Evolutionary conservation across 345 rosid genomes (phyloP).

Genomic region (Noccaea bulbosa): DNA sequence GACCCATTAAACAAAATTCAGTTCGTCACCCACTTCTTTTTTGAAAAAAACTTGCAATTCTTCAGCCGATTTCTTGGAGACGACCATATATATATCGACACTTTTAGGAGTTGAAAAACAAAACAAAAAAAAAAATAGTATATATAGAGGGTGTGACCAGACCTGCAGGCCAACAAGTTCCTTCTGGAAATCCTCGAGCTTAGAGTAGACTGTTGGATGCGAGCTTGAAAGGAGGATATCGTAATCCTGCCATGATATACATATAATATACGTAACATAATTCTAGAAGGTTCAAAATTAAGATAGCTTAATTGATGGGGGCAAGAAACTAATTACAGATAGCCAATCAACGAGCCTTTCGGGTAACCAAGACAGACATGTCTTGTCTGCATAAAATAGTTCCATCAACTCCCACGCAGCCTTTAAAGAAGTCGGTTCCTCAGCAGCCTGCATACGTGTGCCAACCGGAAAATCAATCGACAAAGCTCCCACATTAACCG

Average conservation of each 20-base stretch:
- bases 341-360: constrained; percentile 91
- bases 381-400: constrained; percentile 74
- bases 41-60: constrained; percentile 1
- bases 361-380: constrained; percentile 77
- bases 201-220: constrained; percentile 65
- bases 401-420: constrained; percentile 99
- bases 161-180: constrained; percentile 79
- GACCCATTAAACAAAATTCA: neutral
- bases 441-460: constrained; percentile 50
- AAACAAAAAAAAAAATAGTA: neutral
- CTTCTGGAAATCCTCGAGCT: constrained; percentile 76
- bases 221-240: constrained; percentile 69
- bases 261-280: constrained; percentile 21
- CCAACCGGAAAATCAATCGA: constrained; percentile 7
- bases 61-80: constrained; percentile 4
- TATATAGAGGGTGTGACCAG: constrained; percentile 3
- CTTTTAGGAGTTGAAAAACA: neutral
- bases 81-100: constrained; percentile 7
- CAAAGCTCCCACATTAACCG: constrained; percentile 6
- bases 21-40: constrained; percentile 13
- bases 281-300: constrained; percentile 4
- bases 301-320: neutral
- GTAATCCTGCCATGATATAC: constrained; percentile 62
- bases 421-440: constrained; percentile 67
- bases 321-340: constrained; percentile 69